phyloP scores from a whole-genome alignment of 2,329 filamentous ascomycete species.

The Aspergillus tubingensis region DNA sequence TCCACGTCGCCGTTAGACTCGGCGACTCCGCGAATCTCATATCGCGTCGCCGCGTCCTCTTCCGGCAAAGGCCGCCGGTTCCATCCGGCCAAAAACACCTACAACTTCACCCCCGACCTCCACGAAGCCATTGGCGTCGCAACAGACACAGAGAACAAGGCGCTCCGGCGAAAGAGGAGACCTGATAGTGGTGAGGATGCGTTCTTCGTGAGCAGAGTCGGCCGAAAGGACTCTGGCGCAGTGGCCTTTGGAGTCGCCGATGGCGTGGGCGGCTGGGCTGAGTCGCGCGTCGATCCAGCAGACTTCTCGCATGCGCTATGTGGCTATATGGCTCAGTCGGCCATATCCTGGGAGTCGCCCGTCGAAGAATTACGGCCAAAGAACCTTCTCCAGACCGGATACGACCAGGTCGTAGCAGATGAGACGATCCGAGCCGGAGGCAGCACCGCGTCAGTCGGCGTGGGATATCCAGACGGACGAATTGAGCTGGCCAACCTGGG shows the following conservation, averaged over 20 bases:
- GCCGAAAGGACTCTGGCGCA: slow-evolving; percentile 52
- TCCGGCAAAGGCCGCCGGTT: slow-evolving; percentile 71
- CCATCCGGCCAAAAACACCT: slow-evolving; percentile 68
- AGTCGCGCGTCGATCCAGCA: slow-evolving; percentile 88
- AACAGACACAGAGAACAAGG: slow-evolving; percentile 43
- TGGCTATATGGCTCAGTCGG: slow-evolving; percentile 83
- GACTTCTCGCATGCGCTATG: slow-evolving; percentile 95
- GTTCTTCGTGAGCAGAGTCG: slow-evolving; percentile 87
- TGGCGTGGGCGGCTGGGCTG: slow-evolving; percentile 92
- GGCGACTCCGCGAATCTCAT: slow-evolving; percentile 55
- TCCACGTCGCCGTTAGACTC: slow-evolving; percentile 31
- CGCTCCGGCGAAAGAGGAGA: slow-evolving; percentile 62
- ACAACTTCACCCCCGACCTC: slow-evolving; percentile 65
- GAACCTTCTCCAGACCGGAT: slow-evolving; percentile 77
- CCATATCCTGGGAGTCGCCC: slow-evolving; percentile 57
- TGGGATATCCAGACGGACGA: slow-evolving; percentile 70
- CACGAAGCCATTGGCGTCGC: slow-evolving; percentile 41
- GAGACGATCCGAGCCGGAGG: slow-evolving; percentile 75
- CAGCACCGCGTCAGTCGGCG: slow-evolving; percentile 86
- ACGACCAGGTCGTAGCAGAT: slow-evolving; percentile 78
- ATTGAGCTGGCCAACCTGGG: slow-evolving; percentile 92
- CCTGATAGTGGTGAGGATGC: slow-evolving; percentile 90
- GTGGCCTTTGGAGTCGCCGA: slow-evolving; percentile 89
- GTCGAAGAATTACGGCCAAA: slow-evolving; percentile 57
- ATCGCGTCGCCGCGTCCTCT: slow-evolving; percentile 73